Conservation (phyloP, 1,284 basidiomycete genomes). For the Heterobasidion parviporum region DNA sequence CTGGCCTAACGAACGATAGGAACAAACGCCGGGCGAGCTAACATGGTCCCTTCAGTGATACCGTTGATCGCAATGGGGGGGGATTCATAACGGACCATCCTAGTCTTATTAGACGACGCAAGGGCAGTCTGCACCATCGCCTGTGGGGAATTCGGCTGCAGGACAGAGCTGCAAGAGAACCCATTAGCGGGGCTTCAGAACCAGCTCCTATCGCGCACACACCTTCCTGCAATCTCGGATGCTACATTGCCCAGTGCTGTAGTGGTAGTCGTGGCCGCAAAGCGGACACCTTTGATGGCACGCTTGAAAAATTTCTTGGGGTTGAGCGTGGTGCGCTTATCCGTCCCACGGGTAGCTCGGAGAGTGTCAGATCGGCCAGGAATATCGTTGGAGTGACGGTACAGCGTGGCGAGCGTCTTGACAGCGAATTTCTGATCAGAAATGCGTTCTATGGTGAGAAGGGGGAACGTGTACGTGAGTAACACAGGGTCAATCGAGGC, state of each 20-base stretch:
- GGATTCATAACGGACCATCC: conserved; percentile 40
- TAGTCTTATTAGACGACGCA: conserved; percentile 75
- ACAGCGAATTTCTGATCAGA: conserved; percentile 79
- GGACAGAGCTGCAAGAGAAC: conserved; percentile 60
- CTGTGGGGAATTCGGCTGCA: conserved; percentile 84
- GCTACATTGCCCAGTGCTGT: conserved; percentile 77
- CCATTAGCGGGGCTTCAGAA: neutral
- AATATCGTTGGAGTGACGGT: conserved; percentile 70
- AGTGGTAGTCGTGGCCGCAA: conserved; percentile 74
- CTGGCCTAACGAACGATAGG: conserved; percentile 75
- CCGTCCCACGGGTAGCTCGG: conserved; percentile 30
- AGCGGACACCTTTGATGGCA: conserved; percentile 64
- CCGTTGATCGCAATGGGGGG: neutral
- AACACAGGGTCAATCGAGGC: neutral
- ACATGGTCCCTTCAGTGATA: neutral
- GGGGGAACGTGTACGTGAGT: neutral
- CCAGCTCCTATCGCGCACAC: conserved; percentile 9
- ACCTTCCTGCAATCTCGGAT: conserved; percentile 63
- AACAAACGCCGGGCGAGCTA: conserved; percentile 79
- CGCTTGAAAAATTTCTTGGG: conserved; percentile 64
- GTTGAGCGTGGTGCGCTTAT: conserved; percentile 34
- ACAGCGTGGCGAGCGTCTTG: conserved; percentile 65
- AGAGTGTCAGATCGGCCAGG: conserved; percentile 65
- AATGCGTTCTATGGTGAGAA: conserved; percentile 52
- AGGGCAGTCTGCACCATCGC: conserved; percentile 78